Evolutionary conservation across 176 grass and related monocot species (phyloP).

Genomic region (Oryza brachyantha): DNA sequence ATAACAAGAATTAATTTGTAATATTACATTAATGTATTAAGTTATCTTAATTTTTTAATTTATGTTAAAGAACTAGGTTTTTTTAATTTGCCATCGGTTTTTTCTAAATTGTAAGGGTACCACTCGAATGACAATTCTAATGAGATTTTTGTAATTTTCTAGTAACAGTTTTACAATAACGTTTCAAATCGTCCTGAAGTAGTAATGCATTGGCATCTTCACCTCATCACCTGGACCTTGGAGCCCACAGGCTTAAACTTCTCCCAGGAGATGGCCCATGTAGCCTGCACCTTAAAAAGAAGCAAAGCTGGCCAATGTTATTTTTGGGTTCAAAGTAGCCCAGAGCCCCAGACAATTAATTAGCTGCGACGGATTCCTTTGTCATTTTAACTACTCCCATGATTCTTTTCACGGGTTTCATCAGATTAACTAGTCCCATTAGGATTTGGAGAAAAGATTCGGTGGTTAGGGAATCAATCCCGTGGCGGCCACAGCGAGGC

Average conservation of each 20-base stretch:
- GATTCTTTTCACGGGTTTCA: background rate
- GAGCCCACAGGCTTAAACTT: background rate
- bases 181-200: too few relatives aligned
- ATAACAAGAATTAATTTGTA: too few relatives aligned
- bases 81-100: too few relatives aligned
- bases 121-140: too few relatives aligned
- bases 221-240: background rate
- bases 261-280: background rate
- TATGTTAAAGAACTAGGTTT: too few relatives aligned
- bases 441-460: background rate
- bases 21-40: too few relatives aligned
- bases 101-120: too few relatives aligned
- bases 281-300: background rate
- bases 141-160: too few relatives aligned
- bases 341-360: background rate
- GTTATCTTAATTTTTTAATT: too few relatives aligned
- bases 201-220: background rate
- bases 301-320: background rate
- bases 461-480: conserved; percentile 20
- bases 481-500: conserved; percentile 23
- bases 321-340: background rate
- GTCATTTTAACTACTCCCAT: background rate
- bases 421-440: background rate
- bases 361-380: background rate
- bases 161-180: too few relatives aligned